Conservation (phyloP, 768 basidiomycete species). For the Leccinum aurantiacum region DNA sequence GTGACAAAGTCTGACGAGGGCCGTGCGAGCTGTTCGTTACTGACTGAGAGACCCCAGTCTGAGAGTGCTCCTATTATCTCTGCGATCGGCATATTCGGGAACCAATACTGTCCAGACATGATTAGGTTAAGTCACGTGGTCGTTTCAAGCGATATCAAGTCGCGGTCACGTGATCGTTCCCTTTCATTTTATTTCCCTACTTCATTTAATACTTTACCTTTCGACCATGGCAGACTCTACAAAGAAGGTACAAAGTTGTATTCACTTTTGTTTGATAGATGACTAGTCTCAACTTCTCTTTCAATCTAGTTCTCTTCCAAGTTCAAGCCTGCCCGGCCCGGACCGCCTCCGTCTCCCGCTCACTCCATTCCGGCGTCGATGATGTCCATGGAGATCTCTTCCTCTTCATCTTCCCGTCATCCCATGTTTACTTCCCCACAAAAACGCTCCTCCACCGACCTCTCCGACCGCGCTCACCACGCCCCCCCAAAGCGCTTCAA, state of each 20-base stretch:
- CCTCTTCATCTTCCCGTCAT: constrained; percentile 2
- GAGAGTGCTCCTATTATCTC: constrained; percentile 67
- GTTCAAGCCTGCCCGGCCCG: constrained; percentile 44
- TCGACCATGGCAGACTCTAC: background rate
- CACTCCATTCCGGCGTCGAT: constrained; percentile 27
- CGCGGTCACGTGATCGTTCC: constrained; percentile 31
- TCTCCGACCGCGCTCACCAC: constrained; percentile 6
- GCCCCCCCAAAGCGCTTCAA: constrained; percentile 35
- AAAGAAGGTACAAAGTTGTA: background rate
- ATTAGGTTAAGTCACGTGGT: background rate
- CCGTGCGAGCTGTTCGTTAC: constrained; percentile 62
- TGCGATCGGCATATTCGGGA: constrained; percentile 61
- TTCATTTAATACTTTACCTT: background rate
- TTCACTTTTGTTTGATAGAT: background rate
- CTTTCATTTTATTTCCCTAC: background rate
- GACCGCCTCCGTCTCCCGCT: background rate
- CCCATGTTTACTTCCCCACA: constrained; percentile 13
- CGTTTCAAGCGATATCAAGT: background rate
- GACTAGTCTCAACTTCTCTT: background rate
- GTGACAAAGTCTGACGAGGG: constrained; percentile 74
- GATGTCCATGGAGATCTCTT: constrained; percentile 25
- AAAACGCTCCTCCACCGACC: constrained; percentile 35
- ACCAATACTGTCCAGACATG: constrained; percentile 48
- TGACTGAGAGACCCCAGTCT: constrained; percentile 68
- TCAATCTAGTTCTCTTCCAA: constrained; percentile 30